Base-by-base conservation (phyloP, 2,329 filamentous ascomycete species). In the Cytospora piceae region DNA sequence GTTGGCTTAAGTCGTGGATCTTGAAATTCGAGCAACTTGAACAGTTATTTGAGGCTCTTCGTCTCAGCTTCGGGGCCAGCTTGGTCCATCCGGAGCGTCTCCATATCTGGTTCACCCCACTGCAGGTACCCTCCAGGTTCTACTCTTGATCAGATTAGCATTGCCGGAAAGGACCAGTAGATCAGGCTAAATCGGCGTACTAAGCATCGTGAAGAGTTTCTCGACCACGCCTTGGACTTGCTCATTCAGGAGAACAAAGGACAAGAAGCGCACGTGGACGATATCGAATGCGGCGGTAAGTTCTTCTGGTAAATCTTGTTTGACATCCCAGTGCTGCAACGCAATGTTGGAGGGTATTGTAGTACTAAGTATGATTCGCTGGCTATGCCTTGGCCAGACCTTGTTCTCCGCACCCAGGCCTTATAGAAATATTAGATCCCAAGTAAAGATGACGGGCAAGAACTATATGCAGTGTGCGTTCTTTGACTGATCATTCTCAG, bases 211-310 rank as follows among this genome's bases (percentile, higher is more conserved):
- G 12, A 56, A 56, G 2, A 49, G 27, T 22, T 53, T n/a, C 7
- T n/a, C 4, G 7, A 56, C 37, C 11, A 67, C 60, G 9, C 15
- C 20, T 9, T 58, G 58, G 12, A 71, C 63, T 14, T 71, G 66
- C 3, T 67, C 66, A 17, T 64, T 58, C 4, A 70, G 4, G 3
- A 73, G 63, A 12, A 71, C 69, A 15, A 61, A 64, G 15, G 62
- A 14, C 17, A 72, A 65, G 68, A 70, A 69, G 3, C 70, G 69
- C n/a, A 73, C 37, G 31, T 73, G 63, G 22, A 72, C 63, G 20
- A 73, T 63, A 32, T 72, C 70, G 46, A 67, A 73, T 5, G 27
- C 53, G 51, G 24, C 52, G 20, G 54, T 15, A 2, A 72, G 64
- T n/a, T 71, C 69, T 2, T 70, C 62, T 0, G 69, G 70, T 2